A percentile compares a stretch with the other conserved stretches of the same genome.
Conservation (phyloP, 2,329 filamentous ascomycete genomes). For the Cadophora luteo-olivacea region DNA sequence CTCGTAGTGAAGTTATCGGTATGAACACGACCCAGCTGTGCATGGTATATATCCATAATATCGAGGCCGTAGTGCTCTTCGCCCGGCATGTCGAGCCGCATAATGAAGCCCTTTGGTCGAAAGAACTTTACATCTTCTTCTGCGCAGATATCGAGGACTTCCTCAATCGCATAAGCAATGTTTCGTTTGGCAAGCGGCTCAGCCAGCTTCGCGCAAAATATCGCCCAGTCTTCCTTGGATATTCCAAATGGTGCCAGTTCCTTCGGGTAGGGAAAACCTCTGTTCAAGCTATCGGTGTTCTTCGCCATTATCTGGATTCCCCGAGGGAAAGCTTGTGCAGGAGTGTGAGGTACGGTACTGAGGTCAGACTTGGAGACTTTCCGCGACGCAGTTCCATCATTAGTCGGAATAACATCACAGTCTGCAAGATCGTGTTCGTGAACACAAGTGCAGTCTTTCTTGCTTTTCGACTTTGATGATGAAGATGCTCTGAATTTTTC, state of each 20-base stretch:
- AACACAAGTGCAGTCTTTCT: background rate
- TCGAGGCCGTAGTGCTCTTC: conserved; percentile 35
- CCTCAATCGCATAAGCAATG: conserved; percentile 29
- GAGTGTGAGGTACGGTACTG: background rate
- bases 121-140: conserved; percentile 32
- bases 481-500: background rate
- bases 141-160: conserved; percentile 31
- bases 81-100: conserved; percentile 37
- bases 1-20: conserved; percentile 17
- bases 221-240: conserved; percentile 24
- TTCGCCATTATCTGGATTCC: conserved; percentile 30
- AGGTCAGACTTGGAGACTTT: background rate
- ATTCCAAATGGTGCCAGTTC: conserved; percentile 26
- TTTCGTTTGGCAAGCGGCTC: background rate
- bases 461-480: background rate
- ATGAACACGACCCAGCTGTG: conserved; percentile 15
- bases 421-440: background rate
- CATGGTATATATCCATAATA: conserved; percentile 37
- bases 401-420: background rate
- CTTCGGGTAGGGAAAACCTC: conserved; percentile 33
- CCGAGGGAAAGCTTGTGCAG: conserved; percentile 19
- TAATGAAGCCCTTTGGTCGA: conserved; percentile 32
- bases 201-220: conserved; percentile 20
- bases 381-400: conserved; percentile 6
- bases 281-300: conserved; percentile 15